Evolutionary conservation across 2,329 filamentous ascomycete genomes (phyloP).

Genomic region (Coniochaeta sp.): DNA sequence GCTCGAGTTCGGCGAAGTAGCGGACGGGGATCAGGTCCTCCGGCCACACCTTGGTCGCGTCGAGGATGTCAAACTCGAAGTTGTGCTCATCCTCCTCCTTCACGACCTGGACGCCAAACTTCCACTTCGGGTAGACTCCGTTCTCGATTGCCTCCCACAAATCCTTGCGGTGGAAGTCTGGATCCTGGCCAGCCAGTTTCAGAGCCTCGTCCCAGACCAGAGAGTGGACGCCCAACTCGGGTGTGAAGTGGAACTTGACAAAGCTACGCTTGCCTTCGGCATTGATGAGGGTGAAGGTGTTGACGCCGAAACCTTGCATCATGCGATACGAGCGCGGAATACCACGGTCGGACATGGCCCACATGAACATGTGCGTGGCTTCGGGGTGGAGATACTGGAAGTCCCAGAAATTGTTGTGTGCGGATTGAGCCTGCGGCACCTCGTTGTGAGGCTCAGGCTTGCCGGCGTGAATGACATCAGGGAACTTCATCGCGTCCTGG

Average conservation of each 20-base stretch:
- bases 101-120: slow-evolving; percentile 63
- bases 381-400: slow-evolving; percentile 62
- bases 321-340: slow-evolving; percentile 72
- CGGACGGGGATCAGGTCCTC: slow-evolving; percentile 68
- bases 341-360: slow-evolving; percentile 67
- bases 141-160: slow-evolving; percentile 18
- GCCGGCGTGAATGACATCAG: slow-evolving; percentile 54
- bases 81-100: slow-evolving; percentile 64
- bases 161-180: slow-evolving; percentile 19
- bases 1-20: slow-evolving; percentile 71
- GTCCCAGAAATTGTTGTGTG: slow-evolving; percentile 74
- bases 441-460: slow-evolving; percentile 68
- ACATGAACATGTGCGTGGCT: slow-evolving; percentile 72
- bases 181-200: slow-evolving; percentile 17
- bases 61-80: slow-evolving; percentile 80
- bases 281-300: slow-evolving; percentile 67
- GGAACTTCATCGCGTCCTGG: slow-evolving; percentile 68
- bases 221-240: slow-evolving; percentile 51
- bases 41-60: slow-evolving; percentile 82
- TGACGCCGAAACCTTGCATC: slow-evolving; percentile 84
- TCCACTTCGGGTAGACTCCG: slow-evolving; percentile 18
- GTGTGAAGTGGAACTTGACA: slow-evolving; percentile 73
- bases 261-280: slow-evolving; percentile 62
- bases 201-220: slow-evolving; percentile 19
- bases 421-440: slow-evolving; percentile 62